A percentile compares a stretch with the other conserved stretches of the same genome.
phyloP scores from a whole-genome alignment of 306 rosid genomes.

The Astragalus membranaceus region DNA sequence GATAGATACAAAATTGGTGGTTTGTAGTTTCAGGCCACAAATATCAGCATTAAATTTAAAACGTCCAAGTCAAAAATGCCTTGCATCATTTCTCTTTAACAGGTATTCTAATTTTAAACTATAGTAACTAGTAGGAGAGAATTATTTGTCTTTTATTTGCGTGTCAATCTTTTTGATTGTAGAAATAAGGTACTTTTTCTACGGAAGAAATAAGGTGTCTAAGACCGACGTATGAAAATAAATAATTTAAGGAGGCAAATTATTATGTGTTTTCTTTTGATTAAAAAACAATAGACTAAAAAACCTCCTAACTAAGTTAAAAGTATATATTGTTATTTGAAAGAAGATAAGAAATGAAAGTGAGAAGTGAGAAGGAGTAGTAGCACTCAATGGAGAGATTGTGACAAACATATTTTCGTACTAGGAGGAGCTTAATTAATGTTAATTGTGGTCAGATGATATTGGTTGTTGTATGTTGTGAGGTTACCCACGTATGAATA shows the following conservation, averaged over 20 bases:
- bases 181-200: not conserved
- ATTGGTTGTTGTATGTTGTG: not conserved
- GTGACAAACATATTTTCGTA: not conserved
- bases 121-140: too few relatives aligned
- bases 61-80: not conserved
- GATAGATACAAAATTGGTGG: not conserved
- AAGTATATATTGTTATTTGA: too few relatives aligned
- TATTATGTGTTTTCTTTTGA: too few relatives aligned
- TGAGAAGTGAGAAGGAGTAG: not conserved
- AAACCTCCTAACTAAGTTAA: not conserved
- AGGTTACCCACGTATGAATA: conserved; percentile 12
- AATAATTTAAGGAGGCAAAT: not conserved
- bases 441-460: conserved; percentile 7
- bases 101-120: too few relatives aligned
- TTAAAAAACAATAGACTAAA: not conserved
- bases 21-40: not conserved
- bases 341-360: too few relatives aligned
- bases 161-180: not conserved
- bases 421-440: not conserved
- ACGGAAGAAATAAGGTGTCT: too few relatives aligned
- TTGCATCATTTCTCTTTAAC: too few relatives aligned
- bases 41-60: not conserved
- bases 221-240: too few relatives aligned
- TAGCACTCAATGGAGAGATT: not conserved
- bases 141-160: not conserved